Percentiles rank a stretch among this genome's conserved stretches.
phyloP scores from a whole-genome alignment of 2,329 filamentous ascomycete species.

The Polytolypa hystricis region DNA sequence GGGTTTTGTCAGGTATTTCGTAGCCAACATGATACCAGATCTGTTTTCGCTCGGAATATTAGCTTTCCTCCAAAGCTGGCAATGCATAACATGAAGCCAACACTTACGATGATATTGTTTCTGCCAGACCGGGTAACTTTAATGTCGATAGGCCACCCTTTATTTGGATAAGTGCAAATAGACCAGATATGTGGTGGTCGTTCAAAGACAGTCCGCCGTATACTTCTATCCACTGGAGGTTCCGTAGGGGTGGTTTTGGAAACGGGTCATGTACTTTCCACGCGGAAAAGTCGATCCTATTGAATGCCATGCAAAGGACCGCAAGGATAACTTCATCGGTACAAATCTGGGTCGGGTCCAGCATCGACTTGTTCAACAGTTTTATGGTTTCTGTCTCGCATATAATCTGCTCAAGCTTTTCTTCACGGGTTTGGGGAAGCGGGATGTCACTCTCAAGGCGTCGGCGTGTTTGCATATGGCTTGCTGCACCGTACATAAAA shows the following conservation, averaged over 20 bases:
- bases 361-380: slow-evolving; percentile 18
- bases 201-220: slow-evolving; percentile 17
- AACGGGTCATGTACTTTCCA: slow-evolving; percentile 12
- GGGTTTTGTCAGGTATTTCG: slow-evolving; percentile 15
- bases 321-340: slow-evolving; percentile 19
- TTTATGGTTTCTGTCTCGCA: slow-evolving; percentile 18
- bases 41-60: no score
- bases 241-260: slow-evolving; percentile 17
- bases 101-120: slow-evolving; percentile 29
- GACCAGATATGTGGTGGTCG: slow-evolving; percentile 17
- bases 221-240: slow-evolving; percentile 18
- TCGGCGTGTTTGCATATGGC: slow-evolving; percentile 13
- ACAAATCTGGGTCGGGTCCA: slow-evolving; percentile 12
- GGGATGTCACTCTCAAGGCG: slow-evolving; percentile 9
- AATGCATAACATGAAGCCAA: no score
- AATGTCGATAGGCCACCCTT: slow-evolving; percentile 28
- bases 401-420: slow-evolving; percentile 13
- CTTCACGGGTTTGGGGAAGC: slow-evolving; percentile 10
- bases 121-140: slow-evolving; percentile 25
- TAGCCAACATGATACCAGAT: slow-evolving; percentile 16
- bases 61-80: no score
- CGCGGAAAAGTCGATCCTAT: slow-evolving; percentile 14
- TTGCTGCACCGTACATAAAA: slow-evolving; percentile 13
- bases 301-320: slow-evolving; percentile 19
- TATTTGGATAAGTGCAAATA: slow-evolving; percentile 20